Conservation (phyloP, 495 filamentous ascomycete genomes). For the Talaromyces liani region DNA sequence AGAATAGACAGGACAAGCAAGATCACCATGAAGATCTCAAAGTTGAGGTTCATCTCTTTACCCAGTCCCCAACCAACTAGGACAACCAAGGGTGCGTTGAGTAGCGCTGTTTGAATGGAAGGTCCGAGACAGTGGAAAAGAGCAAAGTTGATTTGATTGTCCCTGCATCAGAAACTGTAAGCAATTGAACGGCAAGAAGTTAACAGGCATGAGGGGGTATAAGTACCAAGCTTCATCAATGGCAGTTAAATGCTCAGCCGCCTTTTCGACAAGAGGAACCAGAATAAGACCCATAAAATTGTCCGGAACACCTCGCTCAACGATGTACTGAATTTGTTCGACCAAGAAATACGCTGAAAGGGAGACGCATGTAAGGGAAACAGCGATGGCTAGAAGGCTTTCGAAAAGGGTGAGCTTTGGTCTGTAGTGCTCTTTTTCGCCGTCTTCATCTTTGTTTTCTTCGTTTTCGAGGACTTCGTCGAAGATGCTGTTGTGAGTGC, state of each 20-base stretch:
- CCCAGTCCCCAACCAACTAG: conserved; percentile 77
- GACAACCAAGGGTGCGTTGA: conserved; percentile 80
- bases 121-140: conserved; percentile 83
- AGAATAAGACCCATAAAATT: conserved; percentile 70
- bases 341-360: conserved; percentile 80
- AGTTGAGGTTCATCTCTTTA: conserved; percentile 70
- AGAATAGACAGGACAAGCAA: conserved; percentile 81
- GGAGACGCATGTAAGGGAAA: conserved; percentile 67
- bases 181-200: neutral
- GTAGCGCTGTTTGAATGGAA: conserved; percentile 81
- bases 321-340: conserved; percentile 68
- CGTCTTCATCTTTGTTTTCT: conserved; percentile 63
- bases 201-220: neutral
- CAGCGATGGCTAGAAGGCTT: conserved; percentile 55
- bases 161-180: conserved; percentile 16
- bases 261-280: conserved; percentile 81
- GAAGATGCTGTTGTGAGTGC: conserved; percentile 76
- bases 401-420: conserved; percentile 75
- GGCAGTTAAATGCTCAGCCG: conserved; percentile 82
- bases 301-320: conserved; percentile 62
- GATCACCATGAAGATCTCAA: conserved; percentile 84
- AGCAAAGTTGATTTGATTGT: conserved; percentile 68
- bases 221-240: conserved; percentile 83
- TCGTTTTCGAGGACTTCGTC: conserved; percentile 62
- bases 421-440: conserved; percentile 52